phyloP scores from a whole-genome alignment of 176 grass and related monocot genomes.

The Lolium rigidum region DNA sequence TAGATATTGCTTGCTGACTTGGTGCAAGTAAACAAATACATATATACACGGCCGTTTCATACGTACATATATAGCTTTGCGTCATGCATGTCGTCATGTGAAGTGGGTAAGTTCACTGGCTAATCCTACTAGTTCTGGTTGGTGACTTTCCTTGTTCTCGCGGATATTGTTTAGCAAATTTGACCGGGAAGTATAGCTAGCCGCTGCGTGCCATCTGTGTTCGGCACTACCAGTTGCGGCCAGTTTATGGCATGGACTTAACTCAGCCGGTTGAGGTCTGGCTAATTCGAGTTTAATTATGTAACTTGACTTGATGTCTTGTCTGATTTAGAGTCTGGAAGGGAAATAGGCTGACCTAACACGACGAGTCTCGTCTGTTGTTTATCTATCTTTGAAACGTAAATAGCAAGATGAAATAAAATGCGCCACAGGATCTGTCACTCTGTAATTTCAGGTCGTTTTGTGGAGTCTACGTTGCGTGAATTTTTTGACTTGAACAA shows the following conservation, averaged over 20 bases:
- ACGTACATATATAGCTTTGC: neutral
- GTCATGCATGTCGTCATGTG: slow-evolving; percentile 35
- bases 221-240: neutral
- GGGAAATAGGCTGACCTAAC: neutral
- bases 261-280: neutral
- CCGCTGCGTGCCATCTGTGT: no score
- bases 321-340: neutral
- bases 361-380: neutral
- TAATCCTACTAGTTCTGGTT: neutral
- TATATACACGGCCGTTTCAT: no score
- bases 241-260: neutral
- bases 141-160: no score
- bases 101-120: neutral
- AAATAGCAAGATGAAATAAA: no score
- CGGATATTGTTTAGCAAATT: no score
- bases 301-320: neutral
- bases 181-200: no score
- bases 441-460: no score
- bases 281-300: neutral
- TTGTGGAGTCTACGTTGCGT: no score
- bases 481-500: no score
- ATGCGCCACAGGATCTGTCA: no score
- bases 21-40: neutral
- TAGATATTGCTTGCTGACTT: no score
- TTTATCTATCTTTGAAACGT: neutral